Percentiles rank a stretch among this genome's conserved stretches.
Conservation (phyloP, 768 basidiomycete species). For the Neoboletus brunneissimus region DNA sequence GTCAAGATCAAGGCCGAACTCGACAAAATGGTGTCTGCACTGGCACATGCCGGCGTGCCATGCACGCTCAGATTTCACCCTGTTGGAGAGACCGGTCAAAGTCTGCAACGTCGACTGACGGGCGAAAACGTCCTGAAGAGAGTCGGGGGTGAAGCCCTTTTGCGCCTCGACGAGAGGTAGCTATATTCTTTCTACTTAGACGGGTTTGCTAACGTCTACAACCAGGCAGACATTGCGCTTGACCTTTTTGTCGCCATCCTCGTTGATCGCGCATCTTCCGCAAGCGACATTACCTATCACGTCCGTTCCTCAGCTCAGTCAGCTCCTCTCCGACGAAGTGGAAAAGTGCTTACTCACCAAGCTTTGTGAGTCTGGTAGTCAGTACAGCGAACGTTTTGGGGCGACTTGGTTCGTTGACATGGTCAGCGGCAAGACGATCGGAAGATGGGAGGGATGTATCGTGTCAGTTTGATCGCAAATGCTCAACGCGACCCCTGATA, state of each 20-base stretch:
- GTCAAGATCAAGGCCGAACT: slow-evolving; percentile 59
- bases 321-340: slow-evolving; percentile 76
- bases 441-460: slow-evolving; percentile 77
- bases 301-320: slow-evolving; percentile 71
- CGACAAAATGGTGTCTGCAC: slow-evolving; percentile 43
- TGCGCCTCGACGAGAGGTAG: slow-evolving; percentile 70
- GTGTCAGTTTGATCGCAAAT: slow-evolving; percentile 47
- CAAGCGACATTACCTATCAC: slow-evolving; percentile 74
- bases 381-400: slow-evolving; percentile 46
- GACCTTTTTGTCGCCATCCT: slow-evolving; percentile 73
- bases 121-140: slow-evolving; percentile 38
- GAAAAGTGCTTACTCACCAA: slow-evolving; percentile 65
- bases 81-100: slow-evolving; percentile 64
- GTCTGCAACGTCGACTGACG: slow-evolving; percentile 48
- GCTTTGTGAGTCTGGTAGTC: slow-evolving; percentile 65
- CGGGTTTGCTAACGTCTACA: background rate
- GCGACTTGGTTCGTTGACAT: slow-evolving; percentile 79
- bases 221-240: slow-evolving; percentile 72
- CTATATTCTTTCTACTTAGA: slow-evolving; percentile 1
- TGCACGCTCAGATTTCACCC: slow-evolving; percentile 57
- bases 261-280: slow-evolving; percentile 72
- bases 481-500: background rate
- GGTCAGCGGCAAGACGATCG: slow-evolving; percentile 59
- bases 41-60: slow-evolving; percentile 53
- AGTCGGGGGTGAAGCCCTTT: slow-evolving; percentile 68